Evolutionary conservation across 495 filamentous ascomycete species (phyloP).

Genomic region (Aeminium ludgeri): DNA sequence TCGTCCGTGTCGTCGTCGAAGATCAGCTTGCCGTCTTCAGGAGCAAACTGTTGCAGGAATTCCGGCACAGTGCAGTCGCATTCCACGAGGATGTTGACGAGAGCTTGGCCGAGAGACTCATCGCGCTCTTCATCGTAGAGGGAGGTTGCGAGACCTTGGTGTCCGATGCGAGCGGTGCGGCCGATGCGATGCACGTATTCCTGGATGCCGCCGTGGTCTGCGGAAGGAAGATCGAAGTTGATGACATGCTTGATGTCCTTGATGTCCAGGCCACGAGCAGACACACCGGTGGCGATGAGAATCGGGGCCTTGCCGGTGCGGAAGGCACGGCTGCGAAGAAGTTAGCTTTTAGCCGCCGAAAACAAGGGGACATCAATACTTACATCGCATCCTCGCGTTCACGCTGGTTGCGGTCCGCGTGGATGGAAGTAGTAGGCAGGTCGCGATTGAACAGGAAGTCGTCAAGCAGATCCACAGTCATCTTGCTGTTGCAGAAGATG

Average conservation of each 20-base stretch:
- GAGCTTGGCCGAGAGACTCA: constrained; percentile 23
- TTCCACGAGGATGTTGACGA: constrained; percentile 71
- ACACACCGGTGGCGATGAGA: constrained; percentile 67
- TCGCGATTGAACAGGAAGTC: constrained; percentile 69
- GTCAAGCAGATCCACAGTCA: constrained; percentile 60
- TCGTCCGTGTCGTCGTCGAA: constrained; percentile 16
- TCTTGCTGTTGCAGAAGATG: constrained; percentile 75
- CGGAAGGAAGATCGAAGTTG: constrained; percentile 71
- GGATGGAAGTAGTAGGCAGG: constrained; percentile 72
- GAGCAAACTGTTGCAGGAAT: constrained; percentile 51
- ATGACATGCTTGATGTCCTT: constrained; percentile 65
- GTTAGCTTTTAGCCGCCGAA: background rate
- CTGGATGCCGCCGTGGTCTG: constrained; percentile 63
- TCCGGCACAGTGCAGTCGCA: constrained; percentile 61
- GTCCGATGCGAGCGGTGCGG: constrained; percentile 86
- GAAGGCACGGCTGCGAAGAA: constrained; percentile 49
- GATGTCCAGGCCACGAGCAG: constrained; percentile 82
- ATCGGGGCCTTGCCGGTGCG: constrained; percentile 55
- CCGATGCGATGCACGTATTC: constrained; percentile 94
- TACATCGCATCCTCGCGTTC: constrained; percentile 88
- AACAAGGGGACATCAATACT: constrained; percentile 20
- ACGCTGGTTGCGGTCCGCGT: constrained; percentile 68
- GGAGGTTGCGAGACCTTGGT: constrained; percentile 68
- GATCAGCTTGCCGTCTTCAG: constrained; percentile 28
- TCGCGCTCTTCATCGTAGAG: constrained; percentile 66